A percentile compares a stretch with the other conserved stretches of the same genome.
phyloP scores from a whole-genome alignment of 352 stramenopile species.

The Globisporangium solare region DNA sequence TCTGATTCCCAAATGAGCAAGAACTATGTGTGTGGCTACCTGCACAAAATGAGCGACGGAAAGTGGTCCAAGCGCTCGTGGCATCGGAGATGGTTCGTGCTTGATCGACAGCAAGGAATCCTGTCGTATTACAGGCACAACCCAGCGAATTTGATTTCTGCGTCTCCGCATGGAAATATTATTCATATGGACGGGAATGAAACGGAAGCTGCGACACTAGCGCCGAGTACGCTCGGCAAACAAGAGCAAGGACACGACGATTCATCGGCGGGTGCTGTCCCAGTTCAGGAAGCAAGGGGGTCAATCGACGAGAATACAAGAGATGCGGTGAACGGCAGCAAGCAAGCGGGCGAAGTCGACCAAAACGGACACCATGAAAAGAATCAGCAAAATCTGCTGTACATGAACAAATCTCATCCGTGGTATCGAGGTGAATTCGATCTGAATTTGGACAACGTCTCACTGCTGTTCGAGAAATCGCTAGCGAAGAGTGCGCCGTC shows the following conservation, averaged over 20 bases:
- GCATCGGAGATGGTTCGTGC: constrained; percentile 84
- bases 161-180: constrained; percentile 60
- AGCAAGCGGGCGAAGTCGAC: neutral
- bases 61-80: constrained; percentile 82
- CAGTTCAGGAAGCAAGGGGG: neutral
- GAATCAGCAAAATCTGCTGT: constrained; percentile 53
- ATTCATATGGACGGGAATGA: constrained; percentile 60
- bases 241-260: constrained; percentile 10
- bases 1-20: constrained; percentile 76
- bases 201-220: neutral
- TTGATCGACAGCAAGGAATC: constrained; percentile 65
- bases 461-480: constrained; percentile 78
- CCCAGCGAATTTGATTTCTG: constrained; percentile 61
- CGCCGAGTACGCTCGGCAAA: neutral
- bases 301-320: neutral
- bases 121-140: constrained; percentile 84
- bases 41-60: constrained; percentile 84
- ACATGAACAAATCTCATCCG: constrained; percentile 70
- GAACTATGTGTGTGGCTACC: constrained; percentile 77
- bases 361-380: constrained; percentile 10
- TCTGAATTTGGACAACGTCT: constrained; percentile 69
- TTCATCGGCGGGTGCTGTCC: constrained; percentile 8
- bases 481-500: constrained; percentile 71
- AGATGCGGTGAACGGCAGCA: neutral
- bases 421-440: constrained; percentile 80